Conservation (phyloP, 2,329 filamentous ascomycete species). For the Cladosporium cucumerinum region DNA sequence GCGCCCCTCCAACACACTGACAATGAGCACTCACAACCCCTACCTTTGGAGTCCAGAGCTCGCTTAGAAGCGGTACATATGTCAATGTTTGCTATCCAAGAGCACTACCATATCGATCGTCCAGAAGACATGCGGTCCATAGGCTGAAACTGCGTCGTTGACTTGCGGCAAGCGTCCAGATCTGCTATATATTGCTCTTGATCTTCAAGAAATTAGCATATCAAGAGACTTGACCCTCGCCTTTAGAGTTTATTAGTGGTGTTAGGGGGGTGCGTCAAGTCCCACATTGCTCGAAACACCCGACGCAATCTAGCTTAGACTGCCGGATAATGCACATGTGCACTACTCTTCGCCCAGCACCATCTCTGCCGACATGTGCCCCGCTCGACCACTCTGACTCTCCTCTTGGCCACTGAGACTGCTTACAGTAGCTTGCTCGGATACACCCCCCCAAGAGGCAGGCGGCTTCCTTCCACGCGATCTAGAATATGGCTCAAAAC, state of each 20-base stretch:
- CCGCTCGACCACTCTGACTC: not conserved
- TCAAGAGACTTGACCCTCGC: not conserved
- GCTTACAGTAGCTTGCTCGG: not conserved
- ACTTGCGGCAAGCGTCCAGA: not conserved
- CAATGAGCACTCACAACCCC: not conserved
- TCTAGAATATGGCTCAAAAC: not conserved
- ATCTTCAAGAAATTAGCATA: not conserved
- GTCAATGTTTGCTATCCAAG: not conserved
- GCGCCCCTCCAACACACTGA: not conserved
- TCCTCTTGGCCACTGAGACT: not conserved
- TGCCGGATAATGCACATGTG: not conserved
- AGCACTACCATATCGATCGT: not conserved
- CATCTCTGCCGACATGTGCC: not conserved
- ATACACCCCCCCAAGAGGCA: not conserved
- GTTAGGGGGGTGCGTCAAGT: not conserved
- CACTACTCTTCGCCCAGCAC: not conserved
- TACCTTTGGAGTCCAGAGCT: not conserved
- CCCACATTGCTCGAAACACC: not conserved
- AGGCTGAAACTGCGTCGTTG: not conserved
- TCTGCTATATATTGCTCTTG: not conserved
- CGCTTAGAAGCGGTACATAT: not conserved
- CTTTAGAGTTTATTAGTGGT: not conserved
- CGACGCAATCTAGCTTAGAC: not conserved
- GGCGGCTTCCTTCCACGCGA: not conserved
- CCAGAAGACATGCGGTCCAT: not conserved